Percentiles rank a stretch among this genome's conserved stretches.
Evolutionary conservation across 352 stramenopile genomes (phyloP).

Genomic region (Thraustochytrium aureum): DNA sequence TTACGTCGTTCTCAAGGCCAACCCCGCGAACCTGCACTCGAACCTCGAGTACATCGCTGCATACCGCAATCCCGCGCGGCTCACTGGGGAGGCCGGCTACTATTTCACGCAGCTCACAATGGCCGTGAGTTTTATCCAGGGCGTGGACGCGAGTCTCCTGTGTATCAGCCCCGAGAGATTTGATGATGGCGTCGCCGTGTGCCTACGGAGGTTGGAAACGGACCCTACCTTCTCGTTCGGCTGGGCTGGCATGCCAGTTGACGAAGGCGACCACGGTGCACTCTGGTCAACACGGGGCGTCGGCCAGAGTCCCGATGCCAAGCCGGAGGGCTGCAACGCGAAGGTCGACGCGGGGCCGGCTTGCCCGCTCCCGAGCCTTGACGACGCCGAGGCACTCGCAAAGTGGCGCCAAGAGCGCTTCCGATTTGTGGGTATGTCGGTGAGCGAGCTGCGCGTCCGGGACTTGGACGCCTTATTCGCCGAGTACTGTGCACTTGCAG

Average conservation of each 20-base stretch:
- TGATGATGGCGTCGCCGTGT: not conserved
- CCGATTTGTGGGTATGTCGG: not conserved
- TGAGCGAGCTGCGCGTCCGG: not conserved
- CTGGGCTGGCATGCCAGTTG: not conserved
- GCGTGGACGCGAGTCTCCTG: too few relatives aligned
- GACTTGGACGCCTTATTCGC: not conserved
- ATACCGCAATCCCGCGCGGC: slow-evolving; percentile 63
- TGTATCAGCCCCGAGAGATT: not conserved
- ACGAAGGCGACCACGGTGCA: too few relatives aligned
- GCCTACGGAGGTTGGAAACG: not conserved
- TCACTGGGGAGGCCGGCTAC: slow-evolving; percentile 84
- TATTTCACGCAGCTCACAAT: slow-evolving; percentile 80
- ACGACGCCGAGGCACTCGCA: too few relatives aligned
- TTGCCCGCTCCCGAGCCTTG: too few relatives aligned
- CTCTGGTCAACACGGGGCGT: too few relatives aligned
- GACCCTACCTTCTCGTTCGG: not conserved
- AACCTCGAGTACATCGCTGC: slow-evolving; percentile 79
- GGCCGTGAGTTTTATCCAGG: slow-evolving; percentile 38
- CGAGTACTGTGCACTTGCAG: slow-evolving; percentile 15
- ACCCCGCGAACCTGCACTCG: slow-evolving; percentile 74
- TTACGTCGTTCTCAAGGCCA: slow-evolving; percentile 77
- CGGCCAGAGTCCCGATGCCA: too few relatives aligned
- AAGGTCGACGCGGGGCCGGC: too few relatives aligned
- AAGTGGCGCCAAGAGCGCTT: slow-evolving; percentile 5
- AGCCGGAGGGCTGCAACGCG: too few relatives aligned